phyloP scores from a whole-genome alignment of 345 rosid species.

The Gossypium mustelinum region DNA sequence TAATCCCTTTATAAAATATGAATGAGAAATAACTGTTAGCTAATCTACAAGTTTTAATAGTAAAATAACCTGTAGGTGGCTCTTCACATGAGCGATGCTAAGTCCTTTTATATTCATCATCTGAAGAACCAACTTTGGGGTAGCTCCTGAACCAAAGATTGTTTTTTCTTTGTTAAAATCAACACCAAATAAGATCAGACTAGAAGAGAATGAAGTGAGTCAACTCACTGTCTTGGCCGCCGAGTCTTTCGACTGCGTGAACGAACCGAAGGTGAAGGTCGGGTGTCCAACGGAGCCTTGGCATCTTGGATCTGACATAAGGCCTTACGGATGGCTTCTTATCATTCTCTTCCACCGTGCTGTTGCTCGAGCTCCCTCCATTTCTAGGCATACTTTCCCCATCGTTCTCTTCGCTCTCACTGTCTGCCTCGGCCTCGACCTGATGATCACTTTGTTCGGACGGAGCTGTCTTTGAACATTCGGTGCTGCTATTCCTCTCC shows the following conservation, averaged over 20 bases:
- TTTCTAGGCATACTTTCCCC: conserved; percentile 32
- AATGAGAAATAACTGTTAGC: neutral
- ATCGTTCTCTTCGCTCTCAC: conserved; percentile 34
- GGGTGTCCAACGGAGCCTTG: conserved; percentile 71
- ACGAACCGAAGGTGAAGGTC: conserved; percentile 79
- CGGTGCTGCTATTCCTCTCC: conserved; percentile 24
- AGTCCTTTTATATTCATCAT: conserved; percentile 85
- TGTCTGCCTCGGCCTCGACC: conserved; percentile 14
- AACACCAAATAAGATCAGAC: neutral
- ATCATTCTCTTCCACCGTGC: conserved; percentile 70
- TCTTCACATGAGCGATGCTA: conserved; percentile 85
- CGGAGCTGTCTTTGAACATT: conserved; percentile 27
- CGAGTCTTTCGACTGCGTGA: conserved; percentile 70
- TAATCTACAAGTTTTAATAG: neutral
- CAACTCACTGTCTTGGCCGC: conserved; percentile 69
- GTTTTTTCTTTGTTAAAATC: too few relatives aligned
- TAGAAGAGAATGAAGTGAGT: neutral
- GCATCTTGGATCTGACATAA: conserved; percentile 72
- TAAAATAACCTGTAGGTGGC: conserved; percentile 71
- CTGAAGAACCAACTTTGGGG: conserved; percentile 81
- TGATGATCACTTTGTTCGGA: conserved; percentile 10
- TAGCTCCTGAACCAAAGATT: conserved; percentile 47
- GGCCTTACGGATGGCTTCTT: conserved; percentile 63
- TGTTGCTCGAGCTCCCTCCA: conserved; percentile 73
- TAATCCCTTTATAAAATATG: too few relatives aligned